Percentiles rank a stretch among this genome's conserved stretches.
These are phyloP conservation scores for Penicillium canescens DNA, from an alignment of 495 filamentous ascomycete species.

Conservation along the genomic window DNA sequence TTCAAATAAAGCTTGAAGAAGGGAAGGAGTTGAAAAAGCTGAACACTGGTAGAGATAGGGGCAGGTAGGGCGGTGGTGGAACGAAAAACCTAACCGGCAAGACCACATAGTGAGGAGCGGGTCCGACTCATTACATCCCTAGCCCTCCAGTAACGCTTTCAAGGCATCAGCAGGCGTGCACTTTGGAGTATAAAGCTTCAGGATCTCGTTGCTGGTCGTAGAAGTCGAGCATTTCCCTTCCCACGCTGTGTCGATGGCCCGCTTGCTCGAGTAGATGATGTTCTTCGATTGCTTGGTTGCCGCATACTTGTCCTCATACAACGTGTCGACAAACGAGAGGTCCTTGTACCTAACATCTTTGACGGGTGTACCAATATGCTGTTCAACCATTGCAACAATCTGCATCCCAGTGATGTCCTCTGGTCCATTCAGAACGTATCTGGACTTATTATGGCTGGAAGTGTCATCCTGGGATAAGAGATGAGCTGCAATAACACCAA, in stretches of 20 bases:
- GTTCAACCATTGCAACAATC: slow-evolving; percentile 43
- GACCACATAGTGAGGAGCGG: no score
- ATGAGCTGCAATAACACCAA: slow-evolving; percentile 41
- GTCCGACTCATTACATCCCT: no score
- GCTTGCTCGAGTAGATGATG: slow-evolving; percentile 25
- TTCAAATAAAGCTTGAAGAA: no score
- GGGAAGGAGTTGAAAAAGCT: no score
- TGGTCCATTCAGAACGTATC: slow-evolving; percentile 46
- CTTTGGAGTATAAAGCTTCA: slow-evolving; percentile 29
- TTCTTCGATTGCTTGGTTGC: slow-evolving; percentile 19
- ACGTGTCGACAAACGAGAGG: slow-evolving; percentile 29
- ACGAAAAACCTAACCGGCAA: no score
- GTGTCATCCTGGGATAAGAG: slow-evolving; percentile 35
- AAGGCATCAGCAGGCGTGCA: slow-evolving; percentile 20
- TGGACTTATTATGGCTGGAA: slow-evolving; percentile 34
- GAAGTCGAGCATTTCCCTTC: slow-evolving; percentile 32
- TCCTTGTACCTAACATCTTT: slow-evolving; percentile 42
- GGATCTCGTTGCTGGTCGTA: slow-evolving; percentile 37
- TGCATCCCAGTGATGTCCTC: slow-evolving; percentile 41
- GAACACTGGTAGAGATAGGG: no score
- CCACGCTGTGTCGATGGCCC: slow-evolving; percentile 21
- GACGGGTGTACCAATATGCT: slow-evolving; percentile 34
- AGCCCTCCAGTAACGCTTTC: slow-evolving; percentile 14
- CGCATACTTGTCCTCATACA: slow-evolving; percentile 16
- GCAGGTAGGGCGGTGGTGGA: no score